Percentiles rank a stretch among this genome's conserved stretches.
These are phyloP conservation scores for Rachicladosporium sp. DNA, from an alignment of 2,329 filamentous ascomycete genomes.

Conservation along the genomic window DNA sequence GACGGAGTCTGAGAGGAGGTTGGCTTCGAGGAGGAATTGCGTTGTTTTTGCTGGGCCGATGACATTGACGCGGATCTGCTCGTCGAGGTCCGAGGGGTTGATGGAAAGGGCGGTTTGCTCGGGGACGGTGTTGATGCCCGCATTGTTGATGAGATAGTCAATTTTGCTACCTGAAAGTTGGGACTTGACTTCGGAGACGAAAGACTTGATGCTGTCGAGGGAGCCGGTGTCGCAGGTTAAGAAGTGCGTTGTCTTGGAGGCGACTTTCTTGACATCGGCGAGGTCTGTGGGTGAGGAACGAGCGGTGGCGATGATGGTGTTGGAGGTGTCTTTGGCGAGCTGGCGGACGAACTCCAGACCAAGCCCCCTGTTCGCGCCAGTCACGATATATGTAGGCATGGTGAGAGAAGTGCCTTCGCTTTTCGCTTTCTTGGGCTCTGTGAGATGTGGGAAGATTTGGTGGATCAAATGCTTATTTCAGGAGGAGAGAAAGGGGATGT, in stretches of 20 bases:
- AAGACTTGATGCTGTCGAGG: slow-evolving; percentile 23
- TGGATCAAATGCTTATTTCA: neutral
- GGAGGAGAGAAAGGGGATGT: neutral
- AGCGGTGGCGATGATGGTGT: slow-evolving; percentile 29
- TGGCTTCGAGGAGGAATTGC: slow-evolving; percentile 22
- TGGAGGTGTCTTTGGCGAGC: slow-evolving; percentile 22
- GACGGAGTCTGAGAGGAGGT: slow-evolving; percentile 19
- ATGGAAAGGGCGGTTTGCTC: slow-evolving; percentile 29
- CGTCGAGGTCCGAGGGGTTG: slow-evolving; percentile 23
- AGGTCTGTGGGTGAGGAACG: slow-evolving; percentile 23
- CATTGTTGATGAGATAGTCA: slow-evolving; percentile 31
- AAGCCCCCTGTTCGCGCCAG: slow-evolving; percentile 34
- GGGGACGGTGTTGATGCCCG: slow-evolving; percentile 28
- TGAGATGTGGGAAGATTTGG: neutral
- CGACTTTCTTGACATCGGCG: slow-evolving; percentile 18
- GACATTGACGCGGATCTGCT: slow-evolving; percentile 36
- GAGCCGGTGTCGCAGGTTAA: slow-evolving; percentile 31
- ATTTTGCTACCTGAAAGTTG: slow-evolving; percentile 26
- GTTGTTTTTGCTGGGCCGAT: slow-evolving; percentile 36
- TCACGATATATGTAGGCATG: slow-evolving; percentile 19
- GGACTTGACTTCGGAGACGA: slow-evolving; percentile 22
- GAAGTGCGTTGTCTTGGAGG: slow-evolving; percentile 24
- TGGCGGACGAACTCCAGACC: slow-evolving; percentile 42
- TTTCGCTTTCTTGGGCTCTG: neutral
- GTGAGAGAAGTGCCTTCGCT: neutral